Conservation (phyloP, 2,329 filamentous ascomycete species). For the Onygena corvina region DNA sequence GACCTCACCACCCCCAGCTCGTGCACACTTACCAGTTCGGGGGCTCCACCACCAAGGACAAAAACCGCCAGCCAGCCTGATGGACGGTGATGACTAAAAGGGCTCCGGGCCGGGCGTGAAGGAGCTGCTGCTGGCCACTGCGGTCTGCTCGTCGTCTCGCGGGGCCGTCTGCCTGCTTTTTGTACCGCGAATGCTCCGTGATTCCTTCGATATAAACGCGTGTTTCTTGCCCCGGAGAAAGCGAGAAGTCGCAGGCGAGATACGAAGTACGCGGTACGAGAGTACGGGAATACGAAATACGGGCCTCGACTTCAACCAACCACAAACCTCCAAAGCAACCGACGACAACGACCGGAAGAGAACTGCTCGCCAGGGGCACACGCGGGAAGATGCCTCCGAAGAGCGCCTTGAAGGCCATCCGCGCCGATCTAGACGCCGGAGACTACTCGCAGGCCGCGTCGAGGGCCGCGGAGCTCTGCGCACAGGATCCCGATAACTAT, state of each 20-base stretch:
- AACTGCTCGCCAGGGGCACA: not conserved
- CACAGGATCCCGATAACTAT: constrained; percentile 65
- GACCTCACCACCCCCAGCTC: not conserved
- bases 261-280: constrained; percentile 17
- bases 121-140: not conserved
- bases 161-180: not conserved
- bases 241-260: too few species aligned
- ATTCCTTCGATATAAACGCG: too few species aligned
- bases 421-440: constrained; percentile 61
- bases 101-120: too few species aligned
- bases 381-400: constrained; percentile 42
- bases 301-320: not conserved
- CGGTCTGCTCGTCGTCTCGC: not conserved
- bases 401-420: constrained; percentile 67
- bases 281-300: constrained; percentile 3
- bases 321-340: not conserved
- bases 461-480: constrained; percentile 57
- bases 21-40: constrained; percentile 1
- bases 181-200: not conserved
- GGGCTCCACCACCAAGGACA: constrained; percentile 2
- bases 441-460: constrained; percentile 65
- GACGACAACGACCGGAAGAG: not conserved
- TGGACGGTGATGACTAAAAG: not conserved
- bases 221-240: too few species aligned
- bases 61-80: too few species aligned